Evolutionary conservation across 2,329 filamentous ascomycete species (phyloP), one percentile per base, ranked within the genome.

Genomic region (Alternaria viburni): DNA sequence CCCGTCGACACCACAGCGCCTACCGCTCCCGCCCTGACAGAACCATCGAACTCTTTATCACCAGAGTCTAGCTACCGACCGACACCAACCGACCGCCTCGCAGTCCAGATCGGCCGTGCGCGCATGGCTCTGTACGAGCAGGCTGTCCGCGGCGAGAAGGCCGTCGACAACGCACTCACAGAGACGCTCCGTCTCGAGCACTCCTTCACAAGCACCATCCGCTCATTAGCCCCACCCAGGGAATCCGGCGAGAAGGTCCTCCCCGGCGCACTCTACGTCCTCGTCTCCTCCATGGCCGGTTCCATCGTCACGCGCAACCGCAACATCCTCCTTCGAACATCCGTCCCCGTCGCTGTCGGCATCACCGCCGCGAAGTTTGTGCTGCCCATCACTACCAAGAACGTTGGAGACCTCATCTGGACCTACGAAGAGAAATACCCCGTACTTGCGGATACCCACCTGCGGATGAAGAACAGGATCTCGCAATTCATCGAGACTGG

Each of bases 251-350:
- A 99, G 85, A 89, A 90, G 77, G 87, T 99, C 60, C 90, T 98
- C 82, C 96, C 96, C 32, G 95, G 95, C 25, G 86, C 89, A 63
- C 89, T 98, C 71, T 98, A 98, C 83, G 93, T 98, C 50, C 87
- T 97, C 28, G 94, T 99, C 51, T 91, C 94, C 45, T 90, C 93
- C 74, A 97, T 99, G 94, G 93, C 96, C 36, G 96, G 95, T 72
- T 93, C 89, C 81, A 98, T 99, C 79, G 85, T 97, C 59, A 89
- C 92, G 59, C 89, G 95, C 67, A 96, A 97, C 85, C 90, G 95
- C 73, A 94, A 91, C 80, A 86, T 98, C 67, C 80, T 97, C 66
- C 84, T 99, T 57, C 90, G 96, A 70, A 89, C 90, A 57, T 85
- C 90, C 2, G 86, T 92, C 2, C 96, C 96, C 11, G 81, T 95